Base-by-base conservation (phyloP, 768 basidiomycete species). In the Xanthoconium purpureum region DNA sequence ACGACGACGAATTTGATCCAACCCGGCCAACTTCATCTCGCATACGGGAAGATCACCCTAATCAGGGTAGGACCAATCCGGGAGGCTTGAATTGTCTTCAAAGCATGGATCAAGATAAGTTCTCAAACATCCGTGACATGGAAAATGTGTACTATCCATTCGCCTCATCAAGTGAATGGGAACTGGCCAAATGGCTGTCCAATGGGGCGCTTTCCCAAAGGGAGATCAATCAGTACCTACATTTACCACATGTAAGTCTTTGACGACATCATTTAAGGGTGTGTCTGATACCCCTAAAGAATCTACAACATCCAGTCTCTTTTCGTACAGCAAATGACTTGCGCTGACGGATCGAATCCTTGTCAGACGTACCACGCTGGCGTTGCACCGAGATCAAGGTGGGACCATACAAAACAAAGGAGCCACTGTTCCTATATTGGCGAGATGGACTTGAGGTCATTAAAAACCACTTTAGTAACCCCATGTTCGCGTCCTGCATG, bases 361-460 rank as follows among this genome's bases (percentile, higher is more conserved):
- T 59, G n/a, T 50, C 58, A 20, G 45, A 52, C 1, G 29, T 57
- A 1, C 58, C 55, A 5, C 11, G 36, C 8, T 59, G 50, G 58
- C 38, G 24, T 8, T 37, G 13, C 18, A 45, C 36, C 6, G 24
- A 56, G 14, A 59, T 59, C 13, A 56, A 30, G 10, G 44, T 59
- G 1, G 28, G 15, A 4, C 5, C 5, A 6, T 52, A 52, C 13
- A 24, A 15, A 36, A 61, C 46, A 0, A 49, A 52, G 14, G 29
- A 14, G 1, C 50, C 50, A 14, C 5, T 50, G 0, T 3, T 53
- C 0, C 13, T 63, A 2, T 61, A 58, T 30, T 61, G 56, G 59
- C 20, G 64, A 1, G 64, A 75, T 50, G 54, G 62, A 1, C 46
- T 75, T 0, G 59, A 72, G 46, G 68, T 66, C 6, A 15, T 71